Evolutionary conservation across 495 filamentous ascomycete genomes (phyloP), one percentile per base, ranked within the genome.

Genomic region (Penicillium lagena): DNA sequence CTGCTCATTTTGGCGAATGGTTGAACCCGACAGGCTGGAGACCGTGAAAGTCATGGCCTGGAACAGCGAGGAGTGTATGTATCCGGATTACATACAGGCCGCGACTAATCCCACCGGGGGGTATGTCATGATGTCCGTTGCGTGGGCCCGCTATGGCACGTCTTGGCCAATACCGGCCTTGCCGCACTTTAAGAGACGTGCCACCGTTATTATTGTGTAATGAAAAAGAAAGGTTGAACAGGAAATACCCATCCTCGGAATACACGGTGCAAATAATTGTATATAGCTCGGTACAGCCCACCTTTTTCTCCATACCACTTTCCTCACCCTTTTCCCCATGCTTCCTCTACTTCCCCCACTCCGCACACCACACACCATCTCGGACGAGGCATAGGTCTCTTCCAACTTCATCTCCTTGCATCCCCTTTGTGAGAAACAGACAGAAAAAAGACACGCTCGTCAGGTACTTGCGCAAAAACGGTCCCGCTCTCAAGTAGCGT

Each of bases 211-310:
- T 39, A 34, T 22, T 22, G 22, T 22, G 32, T 34, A 44, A 41
- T 38, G 27, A 39, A 33, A 22, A 45, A 39, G 45, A 30, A 32
- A 14, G 22, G 31, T 47, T 40, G 28, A 30, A 37, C 39, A 40
- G 31, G 39, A 37, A 35, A 14, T 11, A 27, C 35, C 35, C 11
- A 27, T 22, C 42, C 27, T 15, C 10, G 37, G 14, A 12, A 30
- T 39, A n/a, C 28, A 39, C 35, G 34, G 40, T 46, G 40, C 29
- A 35, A 12, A 14, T 39, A 10, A 31, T 10, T 55, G 54, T 58
- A 58, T 55, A 58, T 45, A 35, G 29, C 32, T 37, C 37, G 30
- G 30, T 29, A 1, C 7, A 45, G 45, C 54, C 54, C 47, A 31
- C 37, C 45, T 14, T 29, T 39, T 37, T 29, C 40, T 35, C 33